Evolutionary conservation across 139 green algal species (phyloP).

Genomic region (Micractinium sp.): DNA sequence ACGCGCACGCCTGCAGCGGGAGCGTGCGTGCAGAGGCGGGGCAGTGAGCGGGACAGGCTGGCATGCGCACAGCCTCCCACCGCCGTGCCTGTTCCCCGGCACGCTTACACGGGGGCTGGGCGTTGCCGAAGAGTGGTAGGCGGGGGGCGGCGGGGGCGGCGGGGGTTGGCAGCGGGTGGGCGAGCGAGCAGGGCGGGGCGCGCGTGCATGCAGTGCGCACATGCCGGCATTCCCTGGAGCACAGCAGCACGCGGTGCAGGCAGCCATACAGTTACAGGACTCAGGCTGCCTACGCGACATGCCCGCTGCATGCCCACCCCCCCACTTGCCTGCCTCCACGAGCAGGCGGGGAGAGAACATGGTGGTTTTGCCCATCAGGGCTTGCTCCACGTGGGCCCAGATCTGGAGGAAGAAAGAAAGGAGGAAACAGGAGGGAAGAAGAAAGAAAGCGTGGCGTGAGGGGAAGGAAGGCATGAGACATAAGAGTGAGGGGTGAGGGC

Average conservation of each 20-base stretch:
- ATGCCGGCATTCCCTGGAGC: not conserved
- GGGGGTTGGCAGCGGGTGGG: not conserved
- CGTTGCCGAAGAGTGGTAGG: not conserved
- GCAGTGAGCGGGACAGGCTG: not conserved
- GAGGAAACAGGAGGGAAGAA: not conserved
- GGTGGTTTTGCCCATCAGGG: constrained; percentile 77
- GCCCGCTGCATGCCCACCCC: not conserved
- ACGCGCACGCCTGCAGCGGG: constrained; percentile 66
- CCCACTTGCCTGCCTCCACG: constrained; percentile 57
- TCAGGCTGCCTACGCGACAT: not conserved
- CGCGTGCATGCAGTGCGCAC: too few relatives aligned
- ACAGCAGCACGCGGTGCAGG: not conserved
- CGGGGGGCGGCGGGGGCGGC: too few relatives aligned
- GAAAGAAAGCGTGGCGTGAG: not conserved
- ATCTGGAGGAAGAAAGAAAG: not conserved
- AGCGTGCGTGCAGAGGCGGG: not conserved
- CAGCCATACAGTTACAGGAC: not conserved
- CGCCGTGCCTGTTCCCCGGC: not conserved
- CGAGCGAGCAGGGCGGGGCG: not conserved
- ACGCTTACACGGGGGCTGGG: not conserved
- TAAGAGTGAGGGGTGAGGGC: too few relatives aligned
- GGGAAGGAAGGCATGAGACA: not conserved
- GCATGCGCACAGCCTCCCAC: not conserved
- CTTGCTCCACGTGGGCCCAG: not conserved
- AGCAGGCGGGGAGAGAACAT: constrained; percentile 69